Conservation (phyloP, 495 filamentous ascomycete species). For the Cairneyella variabilis region DNA sequence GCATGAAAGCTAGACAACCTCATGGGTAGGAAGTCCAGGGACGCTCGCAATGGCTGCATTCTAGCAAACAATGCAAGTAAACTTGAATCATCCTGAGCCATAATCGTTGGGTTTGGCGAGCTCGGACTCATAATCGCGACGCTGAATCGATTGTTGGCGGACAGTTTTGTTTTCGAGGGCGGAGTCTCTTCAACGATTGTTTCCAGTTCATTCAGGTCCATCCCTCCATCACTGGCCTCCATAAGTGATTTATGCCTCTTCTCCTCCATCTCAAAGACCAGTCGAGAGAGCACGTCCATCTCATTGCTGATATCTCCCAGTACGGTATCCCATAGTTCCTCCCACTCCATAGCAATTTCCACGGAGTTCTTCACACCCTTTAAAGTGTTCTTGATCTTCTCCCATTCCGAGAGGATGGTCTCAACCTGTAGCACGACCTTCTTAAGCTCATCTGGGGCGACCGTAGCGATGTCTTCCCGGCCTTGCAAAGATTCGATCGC, state of each 20-base stretch:
- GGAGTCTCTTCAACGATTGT: constrained; percentile 91
- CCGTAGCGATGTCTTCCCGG: constrained; percentile 68
- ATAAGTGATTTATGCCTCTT: constrained; percentile 70
- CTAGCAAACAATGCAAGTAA: constrained; percentile 85
- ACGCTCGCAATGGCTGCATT: constrained; percentile 91
- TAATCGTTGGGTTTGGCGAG: constrained; percentile 54
- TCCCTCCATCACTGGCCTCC: constrained; percentile 51
- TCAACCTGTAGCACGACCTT: constrained; percentile 84
- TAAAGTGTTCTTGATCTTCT: constrained; percentile 68
- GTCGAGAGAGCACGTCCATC: constrained; percentile 72
- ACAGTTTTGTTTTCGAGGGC: constrained; percentile 35
- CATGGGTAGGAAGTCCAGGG: constrained; percentile 97
- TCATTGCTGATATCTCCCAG: constrained; percentile 91
- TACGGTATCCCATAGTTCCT: constrained; percentile 91
- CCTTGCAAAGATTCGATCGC: constrained; percentile 86
- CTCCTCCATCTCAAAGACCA: constrained; percentile 97
- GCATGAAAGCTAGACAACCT: constrained; percentile 77
- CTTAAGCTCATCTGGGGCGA: constrained; percentile 63
- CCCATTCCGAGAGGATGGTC: constrained; percentile 77
- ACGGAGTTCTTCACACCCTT: constrained; percentile 82
- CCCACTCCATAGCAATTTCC: constrained; percentile 97
- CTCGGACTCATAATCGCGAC: constrained; percentile 54
- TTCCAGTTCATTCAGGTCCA: constrained; percentile 87
- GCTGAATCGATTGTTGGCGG: constrained; percentile 60
- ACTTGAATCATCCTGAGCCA: constrained; percentile 73